Percentiles rank a stretch among this genome's conserved stretches.
Conservation (phyloP, 768 basidiomycete genomes). For the Pisolithus orientalis region DNA sequence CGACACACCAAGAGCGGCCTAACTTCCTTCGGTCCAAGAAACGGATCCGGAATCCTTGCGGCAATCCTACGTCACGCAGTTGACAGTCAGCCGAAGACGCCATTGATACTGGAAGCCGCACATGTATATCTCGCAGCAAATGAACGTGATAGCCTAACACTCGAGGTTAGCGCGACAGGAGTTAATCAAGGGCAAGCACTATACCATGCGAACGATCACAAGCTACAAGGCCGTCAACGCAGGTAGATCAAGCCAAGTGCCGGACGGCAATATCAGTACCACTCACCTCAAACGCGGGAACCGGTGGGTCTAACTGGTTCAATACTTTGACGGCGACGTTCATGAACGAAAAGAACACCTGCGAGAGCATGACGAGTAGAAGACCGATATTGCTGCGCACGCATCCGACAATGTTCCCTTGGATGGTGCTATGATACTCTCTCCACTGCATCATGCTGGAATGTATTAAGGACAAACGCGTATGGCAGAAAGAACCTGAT, state of each 20-base stretch:
- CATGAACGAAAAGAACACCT: constrained; percentile 57
- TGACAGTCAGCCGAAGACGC: not conserved
- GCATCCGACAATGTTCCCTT: not conserved
- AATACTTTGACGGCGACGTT: constrained; percentile 60
- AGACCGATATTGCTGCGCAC: constrained; percentile 47
- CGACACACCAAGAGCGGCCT: constrained; percentile 49
- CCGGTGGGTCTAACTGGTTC: constrained; percentile 50
- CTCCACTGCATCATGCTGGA: not conserved
- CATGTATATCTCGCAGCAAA: constrained; percentile 50
- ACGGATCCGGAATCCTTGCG: constrained; percentile 46
- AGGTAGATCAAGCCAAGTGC: not conserved
- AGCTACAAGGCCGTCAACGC: constrained; percentile 27
- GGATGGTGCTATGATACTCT: not conserved
- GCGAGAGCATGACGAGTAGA: constrained; percentile 48
- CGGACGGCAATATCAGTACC: not conserved
- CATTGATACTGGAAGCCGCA: constrained; percentile 14
- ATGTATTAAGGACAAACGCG: not conserved
- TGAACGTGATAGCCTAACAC: constrained; percentile 43
- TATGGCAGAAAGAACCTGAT: not conserved
- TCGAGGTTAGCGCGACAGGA: not conserved
- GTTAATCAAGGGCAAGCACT: constrained; percentile 2
- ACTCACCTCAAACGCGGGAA: constrained; percentile 51
- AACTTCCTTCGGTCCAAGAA: constrained; percentile 65
- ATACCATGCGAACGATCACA: constrained; percentile 54
- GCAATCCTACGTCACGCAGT: constrained; percentile 24